Base-by-base conservation (phyloP, 176 grass and related monocot genomes). In the Hyparrhenia diplandra region DNA sequence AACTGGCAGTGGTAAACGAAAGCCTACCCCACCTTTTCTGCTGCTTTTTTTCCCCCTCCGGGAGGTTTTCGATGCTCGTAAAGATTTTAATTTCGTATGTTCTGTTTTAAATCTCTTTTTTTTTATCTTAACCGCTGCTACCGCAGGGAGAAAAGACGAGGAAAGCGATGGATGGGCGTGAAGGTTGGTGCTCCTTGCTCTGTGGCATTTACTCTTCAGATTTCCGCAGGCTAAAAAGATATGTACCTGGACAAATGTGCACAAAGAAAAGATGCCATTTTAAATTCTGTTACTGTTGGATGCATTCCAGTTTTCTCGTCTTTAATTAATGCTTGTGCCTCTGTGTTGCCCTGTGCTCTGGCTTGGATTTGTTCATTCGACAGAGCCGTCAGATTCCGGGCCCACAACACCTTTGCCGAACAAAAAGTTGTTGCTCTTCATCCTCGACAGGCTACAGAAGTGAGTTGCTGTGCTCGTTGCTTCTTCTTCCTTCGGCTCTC, bases 381-480 rank as follows among this genome's bases (percentile, higher is more conserved):
- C 84, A 88, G 87, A 88, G 70, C 87, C 63, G 71, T 91, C 88
- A 91, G 90, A 95, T 85, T 87, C n/a, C 39, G 96, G 97, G 43
- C 90, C 97, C 93, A 96, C 88, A 36, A 99, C 93, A 58, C 91
- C 93, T 85, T 76, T 99, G 90, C 97, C 93, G 21, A 91, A 99
- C 90, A 99, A 92, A n/a, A 99, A 99, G 88, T 90, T 99, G 87
- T 78, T 99, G 85, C n/a, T 88, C 84, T 91, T 95, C 87, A 86
- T 96, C 84, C 89, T 99, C 45, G 97, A 96, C 62, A 96, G 88
- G 80, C 87, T 99, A 79, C 88, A 99, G 97, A 99, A 99, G 96
- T 99, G 83, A 90, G 90, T 93, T 86, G 82, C 71, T 86, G 27
- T 86, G 55, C 72, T 61, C 51, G 60, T 45, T 76, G 24, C 27